phyloP scores from a whole-genome alignment of 148 eudicot genomes.

The Talinum fruticosum region DNA sequence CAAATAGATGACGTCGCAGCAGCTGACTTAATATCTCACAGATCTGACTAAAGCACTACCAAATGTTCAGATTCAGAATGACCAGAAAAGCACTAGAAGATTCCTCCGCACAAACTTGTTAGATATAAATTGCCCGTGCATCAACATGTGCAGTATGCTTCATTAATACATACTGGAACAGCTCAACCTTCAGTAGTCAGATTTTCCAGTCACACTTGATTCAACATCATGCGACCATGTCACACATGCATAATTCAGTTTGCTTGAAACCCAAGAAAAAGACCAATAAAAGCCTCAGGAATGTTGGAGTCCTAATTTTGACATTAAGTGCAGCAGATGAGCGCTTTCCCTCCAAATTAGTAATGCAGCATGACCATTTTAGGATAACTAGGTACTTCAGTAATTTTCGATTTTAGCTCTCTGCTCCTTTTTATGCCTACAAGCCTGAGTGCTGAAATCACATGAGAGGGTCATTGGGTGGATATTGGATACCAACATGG shows the following conservation, averaged over 20 bases:
- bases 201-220: background rate
- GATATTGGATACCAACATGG: too few species aligned
- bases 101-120: background rate
- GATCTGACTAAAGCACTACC: background rate
- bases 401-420: too few species aligned
- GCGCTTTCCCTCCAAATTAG: background rate
- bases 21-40: background rate
- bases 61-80: background rate
- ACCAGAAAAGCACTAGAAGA: background rate
- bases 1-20: background rate
- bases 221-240: slow-evolving; percentile 15
- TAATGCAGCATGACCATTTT: too few species aligned
- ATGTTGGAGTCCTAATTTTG: background rate
- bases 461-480: too few species aligned
- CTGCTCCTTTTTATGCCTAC: too few species aligned
- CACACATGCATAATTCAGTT: background rate
- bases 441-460: too few species aligned
- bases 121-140: background rate
- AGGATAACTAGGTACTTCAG: too few species aligned
- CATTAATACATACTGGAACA: background rate
- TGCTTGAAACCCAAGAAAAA: background rate
- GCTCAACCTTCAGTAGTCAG: background rate
- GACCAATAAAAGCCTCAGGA: background rate
- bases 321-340: background rate
- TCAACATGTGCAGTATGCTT: slow-evolving; percentile 13